Conservation (phyloP, 768 basidiomycete genomes). For the Leccinum boreale region DNA sequence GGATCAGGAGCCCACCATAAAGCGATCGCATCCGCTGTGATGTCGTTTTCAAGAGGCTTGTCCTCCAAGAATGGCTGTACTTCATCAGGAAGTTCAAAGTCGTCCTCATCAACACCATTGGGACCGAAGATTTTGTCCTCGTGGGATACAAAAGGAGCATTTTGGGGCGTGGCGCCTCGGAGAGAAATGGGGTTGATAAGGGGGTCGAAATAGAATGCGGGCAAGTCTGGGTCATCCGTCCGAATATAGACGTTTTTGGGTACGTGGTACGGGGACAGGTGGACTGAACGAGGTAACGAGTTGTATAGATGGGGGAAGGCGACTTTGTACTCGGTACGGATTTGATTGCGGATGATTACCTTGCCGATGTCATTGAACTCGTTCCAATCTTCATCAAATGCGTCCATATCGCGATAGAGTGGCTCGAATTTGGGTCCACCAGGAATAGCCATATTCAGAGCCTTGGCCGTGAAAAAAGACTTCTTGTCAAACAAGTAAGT, state of each 20-base stretch:
- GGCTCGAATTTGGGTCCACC: conserved; percentile 99
- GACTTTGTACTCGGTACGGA: conserved; percentile 98
- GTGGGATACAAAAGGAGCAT: conserved; percentile 76
- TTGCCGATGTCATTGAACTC: conserved; percentile 99
- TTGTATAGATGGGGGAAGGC: conserved; percentile 99
- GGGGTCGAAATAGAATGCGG: conserved; percentile 98
- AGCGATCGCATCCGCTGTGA: conserved; percentile 95
- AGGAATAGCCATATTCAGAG: conserved; percentile 94
- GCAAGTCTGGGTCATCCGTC: conserved; percentile 98
- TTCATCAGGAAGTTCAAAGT: conserved; percentile 79
- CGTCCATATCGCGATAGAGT: conserved; percentile 93
- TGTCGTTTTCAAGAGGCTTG: conserved; percentile 78
- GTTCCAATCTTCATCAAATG: conserved; percentile 99
- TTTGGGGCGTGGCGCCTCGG: conserved; percentile 82
- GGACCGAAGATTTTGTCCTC: conserved; percentile 93
- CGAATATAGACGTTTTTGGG: conserved; percentile 99
- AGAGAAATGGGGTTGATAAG: conserved; percentile 97
- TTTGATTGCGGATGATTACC: conserved; percentile 98
- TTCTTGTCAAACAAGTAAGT: conserved; percentile 97
- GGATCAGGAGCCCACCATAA: conserved; percentile 99
- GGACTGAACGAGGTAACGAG: conserved; percentile 92
- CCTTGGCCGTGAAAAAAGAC: conserved; percentile 97
- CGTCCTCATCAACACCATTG: conserved; percentile 80
- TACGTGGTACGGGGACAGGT: conserved; percentile 85
- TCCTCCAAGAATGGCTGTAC: conserved; percentile 79